Percentiles rank a stretch among this genome's conserved stretches.
These are phyloP conservation scores for Helichrysum umbraculigerum DNA, from an alignment of 129 eudicot genomes.

Conservation along the genomic window DNA sequence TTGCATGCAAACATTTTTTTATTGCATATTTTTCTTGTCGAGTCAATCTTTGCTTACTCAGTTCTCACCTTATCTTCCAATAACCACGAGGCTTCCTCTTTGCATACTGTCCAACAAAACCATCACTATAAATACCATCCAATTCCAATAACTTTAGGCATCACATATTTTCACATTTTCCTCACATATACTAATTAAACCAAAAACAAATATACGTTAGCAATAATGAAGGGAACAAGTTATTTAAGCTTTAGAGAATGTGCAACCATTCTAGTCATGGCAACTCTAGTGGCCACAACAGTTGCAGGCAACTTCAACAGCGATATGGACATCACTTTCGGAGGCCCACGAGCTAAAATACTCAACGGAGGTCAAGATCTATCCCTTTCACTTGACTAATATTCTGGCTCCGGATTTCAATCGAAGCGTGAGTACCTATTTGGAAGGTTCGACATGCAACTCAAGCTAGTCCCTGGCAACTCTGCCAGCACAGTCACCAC, in stretches of 20 bases:
- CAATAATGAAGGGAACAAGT: background rate
- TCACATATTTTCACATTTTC: background rate
- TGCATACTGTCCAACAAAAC: background rate
- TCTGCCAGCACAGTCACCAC: background rate
- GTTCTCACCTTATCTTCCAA: no score
- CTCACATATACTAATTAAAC: no score
- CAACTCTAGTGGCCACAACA: background rate
- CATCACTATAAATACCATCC: background rate
- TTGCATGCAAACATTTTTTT: background rate
- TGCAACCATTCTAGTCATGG: background rate
- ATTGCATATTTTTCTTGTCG: background rate
- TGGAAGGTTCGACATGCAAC: slow-evolving; percentile 11
- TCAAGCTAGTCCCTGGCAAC: background rate
- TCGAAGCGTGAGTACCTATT: background rate
- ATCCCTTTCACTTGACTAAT: slow-evolving; percentile 3
- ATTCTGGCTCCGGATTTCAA: slow-evolving; percentile 8
- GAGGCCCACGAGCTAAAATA: background rate
- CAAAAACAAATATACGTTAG: background rate
- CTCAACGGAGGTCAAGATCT: slow-evolving; percentile 5
- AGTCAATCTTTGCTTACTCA: background rate
- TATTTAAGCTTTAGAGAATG: background rate
- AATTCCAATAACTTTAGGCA: background rate
- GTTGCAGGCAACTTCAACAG: background rate
- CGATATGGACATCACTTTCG: background rate
- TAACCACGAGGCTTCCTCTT: background rate